phyloP scores from a whole-genome alignment of 2,329 filamentous ascomycete species.

The Neocatenulostroma microsporum region DNA sequence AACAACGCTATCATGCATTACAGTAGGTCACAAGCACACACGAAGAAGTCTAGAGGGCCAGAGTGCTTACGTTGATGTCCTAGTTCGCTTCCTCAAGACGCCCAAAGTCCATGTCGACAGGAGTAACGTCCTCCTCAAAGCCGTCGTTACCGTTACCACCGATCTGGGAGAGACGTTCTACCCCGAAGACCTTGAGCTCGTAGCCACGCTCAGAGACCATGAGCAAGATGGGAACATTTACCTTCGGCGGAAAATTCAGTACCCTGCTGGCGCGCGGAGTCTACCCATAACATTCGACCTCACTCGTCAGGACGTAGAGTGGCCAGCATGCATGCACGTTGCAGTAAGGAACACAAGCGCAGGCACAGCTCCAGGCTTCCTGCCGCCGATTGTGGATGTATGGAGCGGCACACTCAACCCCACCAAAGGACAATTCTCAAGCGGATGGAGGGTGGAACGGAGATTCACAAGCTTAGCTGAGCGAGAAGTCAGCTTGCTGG shows the following conservation, averaged over 20 bases:
- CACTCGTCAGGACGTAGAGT: slow-evolving; percentile 31
- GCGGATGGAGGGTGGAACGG: slow-evolving; percentile 49
- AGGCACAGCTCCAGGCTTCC: slow-evolving; percentile 19
- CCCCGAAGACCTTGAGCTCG: slow-evolving; percentile 39
- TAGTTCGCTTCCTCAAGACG: slow-evolving; percentile 58
- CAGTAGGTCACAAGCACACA: slow-evolving; percentile 5
- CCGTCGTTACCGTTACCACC: slow-evolving; percentile 57
- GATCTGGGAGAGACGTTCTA: slow-evolving; percentile 61
- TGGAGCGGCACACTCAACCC: slow-evolving; percentile 46
- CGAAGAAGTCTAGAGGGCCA: background rate
- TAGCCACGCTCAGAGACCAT: slow-evolving; percentile 31
- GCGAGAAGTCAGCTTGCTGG: slow-evolving; percentile 48
- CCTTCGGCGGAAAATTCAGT: slow-evolving; percentile 37
- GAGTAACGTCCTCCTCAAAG: slow-evolving; percentile 37
- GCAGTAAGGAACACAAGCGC: slow-evolving; percentile 24
- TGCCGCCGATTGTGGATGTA: slow-evolving; percentile 45
- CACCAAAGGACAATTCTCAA: slow-evolving; percentile 31
- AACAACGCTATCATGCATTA: slow-evolving; percentile 13
- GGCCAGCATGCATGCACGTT: slow-evolving; percentile 36
- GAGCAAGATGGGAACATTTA: slow-evolving; percentile 32
- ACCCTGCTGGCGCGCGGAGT: slow-evolving; percentile 37
- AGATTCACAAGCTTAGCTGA: slow-evolving; percentile 40
- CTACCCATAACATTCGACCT: slow-evolving; percentile 38
- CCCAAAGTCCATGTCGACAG: slow-evolving; percentile 42
- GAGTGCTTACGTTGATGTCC: background rate